Conservation (phyloP, 441 rosid species). For the Adansonia madagascariensis region DNA sequence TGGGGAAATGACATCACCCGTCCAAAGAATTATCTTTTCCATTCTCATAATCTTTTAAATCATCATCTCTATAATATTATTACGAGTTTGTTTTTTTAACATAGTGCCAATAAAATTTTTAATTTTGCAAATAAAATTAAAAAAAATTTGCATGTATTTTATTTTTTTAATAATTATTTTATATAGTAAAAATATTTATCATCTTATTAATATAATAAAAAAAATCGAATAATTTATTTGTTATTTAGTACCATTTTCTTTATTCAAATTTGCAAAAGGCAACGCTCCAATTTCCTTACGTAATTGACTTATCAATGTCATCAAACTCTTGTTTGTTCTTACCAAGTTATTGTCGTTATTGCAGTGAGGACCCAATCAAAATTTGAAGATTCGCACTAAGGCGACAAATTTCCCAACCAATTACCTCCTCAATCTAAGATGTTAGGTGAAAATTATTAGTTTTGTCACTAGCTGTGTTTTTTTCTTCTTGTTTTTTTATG, state of each 20-base stretch:
- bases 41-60: neutral
- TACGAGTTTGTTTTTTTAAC: too few species aligned
- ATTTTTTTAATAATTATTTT: too few species aligned
- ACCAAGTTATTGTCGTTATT: conserved; percentile 22
- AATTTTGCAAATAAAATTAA: too few species aligned
- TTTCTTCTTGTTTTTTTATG: neutral
- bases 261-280: neutral
- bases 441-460: conserved; percentile 29
- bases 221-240: too few species aligned
- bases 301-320: neutral
- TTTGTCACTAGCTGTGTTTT: conserved; percentile 21
- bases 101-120: too few species aligned
- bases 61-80: neutral
- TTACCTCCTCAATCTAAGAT: conserved; percentile 3
- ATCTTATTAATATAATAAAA: too few species aligned
- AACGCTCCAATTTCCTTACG: neutral
- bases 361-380: conserved; percentile 3
- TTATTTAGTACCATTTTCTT: neutral
- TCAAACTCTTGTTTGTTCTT: neutral
- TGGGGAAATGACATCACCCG: conserved; percentile 27
- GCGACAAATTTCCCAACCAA: conserved; percentile 32
- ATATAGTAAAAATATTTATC: too few species aligned
- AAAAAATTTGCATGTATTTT: too few species aligned
- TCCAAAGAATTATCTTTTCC: neutral
- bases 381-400: conserved; percentile 16